Conservation (phyloP, 805 yeast genomes). For the Candida ascalaphidarum region DNA sequence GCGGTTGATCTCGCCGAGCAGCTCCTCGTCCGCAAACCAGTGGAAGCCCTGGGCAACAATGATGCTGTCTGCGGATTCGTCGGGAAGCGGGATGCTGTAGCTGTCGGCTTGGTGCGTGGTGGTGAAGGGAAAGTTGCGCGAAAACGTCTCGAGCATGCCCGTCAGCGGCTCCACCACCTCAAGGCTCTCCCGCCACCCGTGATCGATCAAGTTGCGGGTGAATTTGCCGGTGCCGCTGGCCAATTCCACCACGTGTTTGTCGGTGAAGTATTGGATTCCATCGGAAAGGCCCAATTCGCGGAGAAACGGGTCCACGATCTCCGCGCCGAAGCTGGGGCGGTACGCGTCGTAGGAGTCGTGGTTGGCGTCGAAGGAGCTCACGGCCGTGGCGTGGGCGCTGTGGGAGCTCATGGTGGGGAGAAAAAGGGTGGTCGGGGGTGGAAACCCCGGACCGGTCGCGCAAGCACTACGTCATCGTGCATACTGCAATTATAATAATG, state of each 20-base stretch:
- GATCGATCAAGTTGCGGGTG: slow-evolving; percentile 33
- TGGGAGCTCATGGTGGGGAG: no score
- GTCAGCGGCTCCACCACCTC: slow-evolving; percentile 45
- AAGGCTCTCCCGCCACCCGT: slow-evolving; percentile 31
- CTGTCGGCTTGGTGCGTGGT: slow-evolving; percentile 30
- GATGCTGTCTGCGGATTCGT: slow-evolving; percentile 38
- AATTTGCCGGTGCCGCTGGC: slow-evolving; percentile 64
- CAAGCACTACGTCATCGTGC: no score
- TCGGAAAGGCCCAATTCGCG: slow-evolving; percentile 21
- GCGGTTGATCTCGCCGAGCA: slow-evolving; percentile 42
- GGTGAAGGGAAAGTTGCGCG: slow-evolving; percentile 37
- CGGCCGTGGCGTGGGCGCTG: slow-evolving; percentile 26
- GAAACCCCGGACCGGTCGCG: no score
- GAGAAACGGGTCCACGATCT: slow-evolving; percentile 36
- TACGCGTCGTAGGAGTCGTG: slow-evolving; percentile 43
- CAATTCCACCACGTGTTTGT: slow-evolving; percentile 34
- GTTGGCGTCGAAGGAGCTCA: slow-evolving; percentile 42
- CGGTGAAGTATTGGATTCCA: slow-evolving; percentile 5
- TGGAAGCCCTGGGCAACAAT: slow-evolving; percentile 57
- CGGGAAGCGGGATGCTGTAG: slow-evolving; percentile 38
- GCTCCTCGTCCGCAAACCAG: slow-evolving; percentile 49
- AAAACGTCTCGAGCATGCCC: slow-evolving; percentile 48
- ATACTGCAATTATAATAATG: no score
- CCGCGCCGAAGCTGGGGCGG: slow-evolving; percentile 40
- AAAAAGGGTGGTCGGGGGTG: no score